These are phyloP conservation scores for Suhomyces pyralidae DNA, from an alignment of 805 yeast genomes.

Conservation along the genomic window DNA sequence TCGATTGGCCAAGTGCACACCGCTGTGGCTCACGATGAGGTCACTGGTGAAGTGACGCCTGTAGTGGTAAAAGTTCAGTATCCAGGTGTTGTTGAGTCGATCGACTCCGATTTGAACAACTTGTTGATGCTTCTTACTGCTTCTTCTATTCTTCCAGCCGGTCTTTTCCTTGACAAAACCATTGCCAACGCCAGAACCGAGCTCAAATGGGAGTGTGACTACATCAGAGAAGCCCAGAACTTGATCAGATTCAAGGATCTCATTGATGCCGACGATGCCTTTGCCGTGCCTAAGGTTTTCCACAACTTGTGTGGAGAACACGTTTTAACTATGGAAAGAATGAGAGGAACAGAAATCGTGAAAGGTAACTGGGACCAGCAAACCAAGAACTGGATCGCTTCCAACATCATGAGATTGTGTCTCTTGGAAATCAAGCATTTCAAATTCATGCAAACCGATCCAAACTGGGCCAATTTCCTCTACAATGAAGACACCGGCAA, in stretches of 20 bases:
- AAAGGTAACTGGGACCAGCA: slow-evolving; percentile 74
- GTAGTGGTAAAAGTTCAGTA: slow-evolving; percentile 96
- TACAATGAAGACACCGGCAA: slow-evolving; percentile 68
- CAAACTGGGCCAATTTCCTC: slow-evolving; percentile 97
- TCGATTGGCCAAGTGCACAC: slow-evolving; percentile 95
- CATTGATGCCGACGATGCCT: slow-evolving; percentile 51
- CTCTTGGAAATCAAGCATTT: slow-evolving; percentile 79
- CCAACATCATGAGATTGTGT: slow-evolving; percentile 82
- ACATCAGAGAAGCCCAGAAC: slow-evolving; percentile 80
- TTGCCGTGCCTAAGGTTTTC: slow-evolving; percentile 78
- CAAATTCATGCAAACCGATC: slow-evolving; percentile 96
- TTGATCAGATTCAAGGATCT: slow-evolving; percentile 65
- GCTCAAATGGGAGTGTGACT: slow-evolving; percentile 97
- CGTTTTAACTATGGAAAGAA: slow-evolving; percentile 83
- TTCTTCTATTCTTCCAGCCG: slow-evolving; percentile 82
- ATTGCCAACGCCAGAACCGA: slow-evolving; percentile 91
- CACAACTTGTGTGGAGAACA: slow-evolving; percentile 75
- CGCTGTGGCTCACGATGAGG: slow-evolving; percentile 63
- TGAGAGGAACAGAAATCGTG: slow-evolving; percentile 80
- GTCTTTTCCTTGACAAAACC: slow-evolving; percentile 86
- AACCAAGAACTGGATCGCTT: slow-evolving; percentile 76
- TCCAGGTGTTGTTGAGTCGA: slow-evolving; percentile 92
- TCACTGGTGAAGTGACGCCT: slow-evolving; percentile 57
- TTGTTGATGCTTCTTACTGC: slow-evolving; percentile 80
- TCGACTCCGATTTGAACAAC: slow-evolving; percentile 91